Evolutionary conservation across 352 stramenopile genomes (phyloP).

Genomic region (Hyaloperonospora arabidopsidis): DNA sequence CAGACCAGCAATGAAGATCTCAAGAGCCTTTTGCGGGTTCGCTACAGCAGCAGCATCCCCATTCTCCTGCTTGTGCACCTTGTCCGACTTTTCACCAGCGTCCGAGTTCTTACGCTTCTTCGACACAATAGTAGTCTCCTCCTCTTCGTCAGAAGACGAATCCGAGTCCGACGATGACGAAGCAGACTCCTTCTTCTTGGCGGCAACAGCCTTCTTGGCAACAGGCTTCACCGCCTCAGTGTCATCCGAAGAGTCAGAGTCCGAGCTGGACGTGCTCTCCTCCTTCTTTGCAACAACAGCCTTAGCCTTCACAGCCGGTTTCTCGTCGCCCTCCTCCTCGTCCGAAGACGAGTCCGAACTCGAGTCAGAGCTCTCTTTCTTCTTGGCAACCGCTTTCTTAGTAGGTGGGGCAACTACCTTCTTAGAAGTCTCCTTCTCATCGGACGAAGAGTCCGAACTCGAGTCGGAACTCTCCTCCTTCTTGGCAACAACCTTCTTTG

Average conservation of each 20-base stretch:
- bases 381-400: conserved; percentile 42
- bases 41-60: conserved; percentile 47
- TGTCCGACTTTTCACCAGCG: conserved; percentile 45
- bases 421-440: conserved; percentile 33
- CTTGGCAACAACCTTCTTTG: conserved; percentile 41
- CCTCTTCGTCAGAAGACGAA: conserved; percentile 65
- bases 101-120: conserved; percentile 85
- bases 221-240: conserved; percentile 22
- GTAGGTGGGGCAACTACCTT: conserved; percentile 36
- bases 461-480: conserved; percentile 36
- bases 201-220: conserved; percentile 41
- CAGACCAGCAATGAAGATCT: conserved; percentile 90
- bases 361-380: conserved; percentile 26
- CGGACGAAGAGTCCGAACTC: conserved; percentile 23
- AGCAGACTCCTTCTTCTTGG: conserved; percentile 37
- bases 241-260: conserved; percentile 33
- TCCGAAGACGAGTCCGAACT: conserved; percentile 34
- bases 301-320: conserved; percentile 33
- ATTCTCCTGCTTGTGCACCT: conserved; percentile 72
- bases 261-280: conserved; percentile 14
- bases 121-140: conserved; percentile 54
- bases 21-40: conserved; percentile 43
- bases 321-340: conserved; percentile 30
- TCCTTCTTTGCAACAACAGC: conserved; percentile 45
- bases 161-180: conserved; percentile 36